Base-by-base conservation (phyloP, 352 stramenopile genomes). In the Elongisporangium anandrum region DNA sequence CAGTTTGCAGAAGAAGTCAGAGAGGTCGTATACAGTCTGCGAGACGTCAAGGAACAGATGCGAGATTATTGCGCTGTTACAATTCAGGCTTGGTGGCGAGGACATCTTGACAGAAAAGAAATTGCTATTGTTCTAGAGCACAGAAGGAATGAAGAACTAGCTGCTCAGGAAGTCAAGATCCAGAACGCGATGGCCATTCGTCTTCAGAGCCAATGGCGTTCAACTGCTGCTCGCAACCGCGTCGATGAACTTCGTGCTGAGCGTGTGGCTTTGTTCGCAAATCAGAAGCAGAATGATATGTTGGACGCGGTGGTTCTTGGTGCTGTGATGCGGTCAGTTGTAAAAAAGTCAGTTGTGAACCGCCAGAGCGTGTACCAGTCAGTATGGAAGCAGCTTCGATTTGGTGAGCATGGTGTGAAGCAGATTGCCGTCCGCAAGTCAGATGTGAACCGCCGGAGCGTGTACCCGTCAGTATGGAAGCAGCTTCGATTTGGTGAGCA, bases 181-280 rank as follows among this genome's bases (percentile, higher is more conserved):
- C 60, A 72, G 24, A 65, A 72, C 41, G 15, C 60, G 10, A 81
- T 73, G 49, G 74, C 71, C 0, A 17, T 56, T 1, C 39, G 21
- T 19, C 72, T 83, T 47, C 74, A 83, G 50, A 56, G 63, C 12
- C 41, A n/a, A 17, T 83, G 74, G 74, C 71, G 74, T 16, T 29
- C 53, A 3, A 29, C 41, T 4, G 45, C 22, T 51, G 69, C 23
- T 24, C 50, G 15, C 8, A 34, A 12, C 19, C 50, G 22, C 7
- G n/a, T 52, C 7, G 10, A 54, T 19, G 51, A 53, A n/a, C 29
- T 59, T 45, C 60, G 56, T 21, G 19, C 13, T 1, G 49, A 41
- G 17, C 22, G 51, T 34, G 51, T 7, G 22, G 51, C 22, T 38
- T n/a, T 56, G 51, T 56, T 41, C 8, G 51, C 17, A 24, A 23